phyloP scores from a whole-genome alignment of 164 flowering plant genomes.

The Vitis vinifera region ASM3070453v1 NC_081819.1:19728501-19729000 shows the following conservation, averaged over 20 bases:
- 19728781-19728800: constrained; percentile 84
- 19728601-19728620: constrained; percentile 84
- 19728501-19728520: constrained; percentile 63
- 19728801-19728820: constrained; percentile 95
- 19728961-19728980: constrained; percentile 77
- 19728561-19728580: constrained; percentile 73
- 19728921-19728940: constrained; percentile 88
- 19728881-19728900: constrained; percentile 80
- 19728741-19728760: constrained; percentile 95
- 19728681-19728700: constrained; percentile 73
- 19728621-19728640: constrained; percentile 69
- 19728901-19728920: constrained; percentile 70
- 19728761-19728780: constrained; percentile 92
- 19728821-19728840: constrained; percentile 95
- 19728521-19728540: constrained; percentile 90
- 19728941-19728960: constrained; percentile 85
- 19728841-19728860: constrained; percentile 87
- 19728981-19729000: constrained; percentile 85
- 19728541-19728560: constrained; percentile 80
- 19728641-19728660: constrained; percentile 80
- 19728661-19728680: constrained; percentile 83
- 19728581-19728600: constrained; percentile 90
- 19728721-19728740: constrained; percentile 89
- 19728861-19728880: constrained; percentile 86
- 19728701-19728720: constrained; percentile 86